Evolutionary conservation across 306 rosid species (phyloP), one percentile per base, ranked within the genome.

Genomic region (Medicago ruthenica): DNA sequence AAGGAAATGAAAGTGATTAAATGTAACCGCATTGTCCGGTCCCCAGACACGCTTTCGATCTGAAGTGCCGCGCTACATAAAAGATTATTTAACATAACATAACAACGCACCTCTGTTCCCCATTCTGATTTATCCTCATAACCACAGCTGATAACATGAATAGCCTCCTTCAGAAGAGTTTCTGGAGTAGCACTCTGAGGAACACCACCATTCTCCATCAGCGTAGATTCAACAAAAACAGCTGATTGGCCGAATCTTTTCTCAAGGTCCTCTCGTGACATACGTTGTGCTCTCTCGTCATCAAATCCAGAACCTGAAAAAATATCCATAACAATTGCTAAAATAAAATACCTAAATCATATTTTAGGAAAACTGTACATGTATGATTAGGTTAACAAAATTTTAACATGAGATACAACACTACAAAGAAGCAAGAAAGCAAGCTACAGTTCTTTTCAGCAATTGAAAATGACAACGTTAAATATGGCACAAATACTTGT

Each of bases 101-200:
- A 67, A 76, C 16, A 66, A 22, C 85, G 37, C 70, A 92, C 99
- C 92, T 96, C 99, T 36, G 45, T 21, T 76, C 99, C 99, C 99
- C 99, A 96, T 68, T 96, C 99, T 27, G 92, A 61, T 82, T 88
- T 92, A 86, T 96, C 99, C 85, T 96, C 99, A 6, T 96, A 96
- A 11, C 98, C 99, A 76, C 99, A 96, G 82, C 99, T 96, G 82
- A 96, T 96, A 79, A 96, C 99, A 81, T 96, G 99, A 81, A 96
- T 92, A 15, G 99, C 99, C 80, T 96, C 99, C 85, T 92, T 96
- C 39, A 96, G 97, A 67, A 96, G 99, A 73, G 88, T 89, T 76
- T 96, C 99, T 0, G 99, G 96, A 40, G 96, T 92, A 6, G 98
- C 97, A 59, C 98, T 90, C 81, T 96, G 94, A 72, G 99, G 99